Percentiles rank a stretch among this genome's conserved stretches.
phyloP scores from a whole-genome alignment of 805 yeast genomes.

The Kuraishia floccosa region DNA sequence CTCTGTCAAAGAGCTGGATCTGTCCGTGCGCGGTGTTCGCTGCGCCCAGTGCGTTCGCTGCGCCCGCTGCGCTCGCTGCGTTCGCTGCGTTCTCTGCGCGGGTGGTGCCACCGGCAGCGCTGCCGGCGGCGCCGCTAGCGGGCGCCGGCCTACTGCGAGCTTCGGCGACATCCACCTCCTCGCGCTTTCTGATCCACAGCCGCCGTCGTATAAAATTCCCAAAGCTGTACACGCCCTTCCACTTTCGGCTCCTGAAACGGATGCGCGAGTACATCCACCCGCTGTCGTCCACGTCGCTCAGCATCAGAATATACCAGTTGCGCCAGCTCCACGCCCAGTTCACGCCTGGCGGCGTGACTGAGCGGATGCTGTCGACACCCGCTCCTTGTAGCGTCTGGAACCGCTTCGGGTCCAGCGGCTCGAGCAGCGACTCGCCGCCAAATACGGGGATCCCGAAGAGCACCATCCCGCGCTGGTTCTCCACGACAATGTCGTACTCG shows the following conservation, averaged over 20 bases:
- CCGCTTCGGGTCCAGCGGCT: slow-evolving; percentile 38
- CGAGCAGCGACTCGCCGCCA: slow-evolving; percentile 31
- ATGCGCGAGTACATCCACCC: slow-evolving; percentile 43
- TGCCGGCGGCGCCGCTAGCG: neutral
- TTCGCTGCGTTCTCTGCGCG: too few species aligned
- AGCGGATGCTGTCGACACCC: slow-evolving; percentile 15
- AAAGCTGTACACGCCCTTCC: slow-evolving; percentile 40
- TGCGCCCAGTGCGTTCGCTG: too few species aligned
- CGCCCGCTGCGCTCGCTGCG: too few species aligned
- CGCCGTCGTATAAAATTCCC: slow-evolving; percentile 41
- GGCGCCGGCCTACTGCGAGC: neutral
- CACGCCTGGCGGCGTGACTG: slow-evolving; percentile 35
- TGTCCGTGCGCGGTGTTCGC: too few species aligned
- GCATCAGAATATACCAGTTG: slow-evolving; percentile 42
- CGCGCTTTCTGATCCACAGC: slow-evolving; percentile 36
- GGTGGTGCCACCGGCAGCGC: neutral
- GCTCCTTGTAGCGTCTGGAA: slow-evolving; percentile 33
- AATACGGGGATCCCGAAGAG: slow-evolving; percentile 40
- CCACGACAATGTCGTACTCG: slow-evolving; percentile 34
- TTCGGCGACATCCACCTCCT: slow-evolving; percentile 4
- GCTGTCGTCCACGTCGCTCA: slow-evolving; percentile 43
- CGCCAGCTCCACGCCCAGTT: slow-evolving; percentile 47
- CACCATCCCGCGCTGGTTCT: slow-evolving; percentile 43
- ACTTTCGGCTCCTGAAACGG: slow-evolving; percentile 25
- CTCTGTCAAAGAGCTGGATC: too few species aligned